Evolutionary conservation across 2,329 filamentous ascomycete species (phyloP), one percentile per base, ranked within the genome.

Genomic region (Trichoderma hamatum): DNA sequence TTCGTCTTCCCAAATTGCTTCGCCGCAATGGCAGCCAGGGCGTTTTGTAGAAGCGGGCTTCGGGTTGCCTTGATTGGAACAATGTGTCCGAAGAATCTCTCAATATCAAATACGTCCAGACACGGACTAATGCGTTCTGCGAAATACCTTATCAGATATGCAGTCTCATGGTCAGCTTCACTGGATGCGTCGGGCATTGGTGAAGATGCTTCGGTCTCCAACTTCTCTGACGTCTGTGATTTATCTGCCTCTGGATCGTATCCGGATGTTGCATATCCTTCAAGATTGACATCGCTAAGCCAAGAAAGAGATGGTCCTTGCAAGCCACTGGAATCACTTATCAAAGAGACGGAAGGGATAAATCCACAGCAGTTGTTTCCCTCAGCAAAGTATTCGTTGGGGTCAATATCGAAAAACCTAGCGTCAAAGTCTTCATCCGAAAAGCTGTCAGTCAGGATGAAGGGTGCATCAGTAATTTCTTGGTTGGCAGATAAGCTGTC

Each of bases 1-100:
- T 70, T 70, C 9, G 67, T 67, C 55, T 71, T 72, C 10, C 67
- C 72, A 52, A 72, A 72, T 13, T 71, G 69, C 49, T 73, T 73
- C 3, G 72, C 72, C 3, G 72, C 70, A 16, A 73, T 68, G 5
- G 72, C 72, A 13, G 72, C 70, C 19, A 73, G 60, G 11, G 68
- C 66, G 11, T 69, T 73, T 24, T 69, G 68, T 24, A 73, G 52
- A n/a, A 73, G 68, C 6, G 68, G 59, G 56, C 71, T 73, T 10
- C 66, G 63, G 19, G 63, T 51, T 16, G 72, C 72, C 52, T 67
- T 71, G 11, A 72, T 58, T 1, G 70, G 70, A 13, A 73, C 69
- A 49, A 72, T 63, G 7, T 72, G 71, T 19, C 71, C 71, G 26
- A 73, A 73, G 43, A 70, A 73, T 59, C 67, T 67, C 54, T 70